Evolutionary conservation across 2,329 filamentous ascomycete genomes (phyloP), one percentile per base, ranked within the genome.

Genomic region (Phyllosticta ampelicida): DNA sequence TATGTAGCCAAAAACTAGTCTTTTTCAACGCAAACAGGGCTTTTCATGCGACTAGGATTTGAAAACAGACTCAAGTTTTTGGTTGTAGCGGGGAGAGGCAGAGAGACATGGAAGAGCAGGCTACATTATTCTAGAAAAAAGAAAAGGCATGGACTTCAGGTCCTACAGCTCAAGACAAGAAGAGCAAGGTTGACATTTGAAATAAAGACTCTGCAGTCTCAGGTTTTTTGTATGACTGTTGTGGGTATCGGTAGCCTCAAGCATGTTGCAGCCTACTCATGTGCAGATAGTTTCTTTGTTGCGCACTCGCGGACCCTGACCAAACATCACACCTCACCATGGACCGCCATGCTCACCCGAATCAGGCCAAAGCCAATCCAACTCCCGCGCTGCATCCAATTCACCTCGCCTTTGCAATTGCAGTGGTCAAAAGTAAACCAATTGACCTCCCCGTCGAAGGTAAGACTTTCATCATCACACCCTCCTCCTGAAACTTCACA

Each of bases 341-440:
- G 36, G n/a, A 44, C 36, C 36, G 13, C 8, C 36, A 44, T 5
- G 4, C 13, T 18, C 11, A n/a, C 5, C n/a, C 36, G 36, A 10
- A 10, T 16, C 36, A 44, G 36, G 36, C 36, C 13, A 44, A 44
- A n/a, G 4, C 36, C 13, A 44, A n/a, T 5, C 13, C 36, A n/a
- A 44, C 16, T 44, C 2, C 36, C 5, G 36, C 36, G 36, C 36
- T 16, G n/a, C 36, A 44, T 44, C 36, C 36, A 4, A 60, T 68
- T 10, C 67, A 71, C 49, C 56, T 69, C 18, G 69, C 71, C 2
- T 62, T 71, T 16, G 71, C 70, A 6, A 61, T 73, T 49, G 67
- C 68, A 3, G 62, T 74, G n/a, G 61, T 75, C n/a, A 65, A 64
- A 20, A 66, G 68, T 2, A 77, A 74, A 59, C 74, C 75, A 5